Evolutionary conservation across 768 basidiomycete genomes (phyloP), one percentile per base, ranked within the genome.

Genomic region (Suillus sp.): DNA sequence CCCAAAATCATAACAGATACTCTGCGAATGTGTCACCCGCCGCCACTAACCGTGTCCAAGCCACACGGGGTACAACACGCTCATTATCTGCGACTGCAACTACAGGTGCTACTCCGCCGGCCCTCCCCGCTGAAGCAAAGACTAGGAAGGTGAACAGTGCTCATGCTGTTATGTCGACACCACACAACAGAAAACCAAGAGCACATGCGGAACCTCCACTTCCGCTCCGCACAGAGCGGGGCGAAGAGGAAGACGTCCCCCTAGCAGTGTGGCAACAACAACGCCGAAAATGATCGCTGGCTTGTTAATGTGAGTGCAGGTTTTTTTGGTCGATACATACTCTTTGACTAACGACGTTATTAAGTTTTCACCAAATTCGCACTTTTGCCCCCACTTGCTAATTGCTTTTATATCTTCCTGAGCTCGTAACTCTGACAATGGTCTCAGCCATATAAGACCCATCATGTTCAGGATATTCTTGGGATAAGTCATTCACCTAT

Each of bases 191-290:
- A 63, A 78, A 81, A 65, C 80, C 80, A 45, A 78, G 79, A 68
- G 77, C 79, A 34, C 77, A 78, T 58, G 79, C 83, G 59, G 73
- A 75, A n/a, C 62, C 68, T 25, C 43, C 69, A 37, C n/a, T 70
- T 67, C 42, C 68, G 73, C 32, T 71, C 54, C 76, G 71, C 22
- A 76, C 68, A 47, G 63, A 71, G 14, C 75, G 72, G 56, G 67
- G 75, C 32, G 90, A 91, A 70, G 91, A 93, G 70, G 92, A 93
- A 71, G 92, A 93, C 70, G 78, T 92, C 43, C 92, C 92, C 22
- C 78, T 94, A 55, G 91, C 92, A 22, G 74, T 91, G 62, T 92
- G 86, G 81, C 90, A 92, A 74, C 90, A 89, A 70, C 90, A 88
- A 71, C 87, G 84, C 68, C 81, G 86, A 57, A 57, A 57, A 40